Conservation (phyloP, 2,329 filamentous ascomycete genomes). For the Aureobasidium sp. region DNA sequence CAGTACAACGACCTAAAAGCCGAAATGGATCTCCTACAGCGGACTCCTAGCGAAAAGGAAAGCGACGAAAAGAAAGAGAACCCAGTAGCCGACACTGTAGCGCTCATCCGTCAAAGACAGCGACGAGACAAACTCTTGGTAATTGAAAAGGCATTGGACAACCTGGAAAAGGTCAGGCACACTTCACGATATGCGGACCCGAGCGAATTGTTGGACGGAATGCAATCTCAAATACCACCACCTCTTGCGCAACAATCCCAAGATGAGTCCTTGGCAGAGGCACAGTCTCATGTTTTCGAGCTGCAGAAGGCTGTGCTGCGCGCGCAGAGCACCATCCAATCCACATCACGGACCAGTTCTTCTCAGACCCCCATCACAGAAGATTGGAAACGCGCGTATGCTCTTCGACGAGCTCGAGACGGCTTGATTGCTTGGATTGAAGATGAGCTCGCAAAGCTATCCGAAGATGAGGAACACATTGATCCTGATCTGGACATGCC, state of each 20-base stretch:
- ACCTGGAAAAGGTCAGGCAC: conserved; percentile 6
- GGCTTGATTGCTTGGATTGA: conserved; percentile 14
- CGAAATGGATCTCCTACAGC: neutral
- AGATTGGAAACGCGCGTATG: conserved; percentile 3
- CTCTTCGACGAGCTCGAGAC: conserved; percentile 11
- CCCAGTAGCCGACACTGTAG: neutral
- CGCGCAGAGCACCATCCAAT: neutral
- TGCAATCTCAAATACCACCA: neutral
- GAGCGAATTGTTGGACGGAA: neutral
- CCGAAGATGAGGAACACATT: neutral
- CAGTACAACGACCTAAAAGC: neutral
- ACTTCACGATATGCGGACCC: neutral
- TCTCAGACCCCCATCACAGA: neutral
- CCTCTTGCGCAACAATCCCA: neutral
- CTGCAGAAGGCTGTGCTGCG: conserved; percentile 15
- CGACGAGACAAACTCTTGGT: conserved; percentile 3
- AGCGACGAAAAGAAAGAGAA: neutral
- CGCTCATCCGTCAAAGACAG: conserved; percentile 3
- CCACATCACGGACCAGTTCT: neutral
- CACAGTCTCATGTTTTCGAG: neutral
- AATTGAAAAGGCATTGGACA: neutral
- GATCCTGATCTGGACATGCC: neutral
- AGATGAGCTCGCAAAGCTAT: conserved; percentile 10
- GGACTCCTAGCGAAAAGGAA: neutral
- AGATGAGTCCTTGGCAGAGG: neutral